Percentiles rank a stretch among this genome's conserved stretches.
phyloP scores from a whole-genome alignment of 805 yeast species.

The Yamadazyma ubonensis region DNA sequence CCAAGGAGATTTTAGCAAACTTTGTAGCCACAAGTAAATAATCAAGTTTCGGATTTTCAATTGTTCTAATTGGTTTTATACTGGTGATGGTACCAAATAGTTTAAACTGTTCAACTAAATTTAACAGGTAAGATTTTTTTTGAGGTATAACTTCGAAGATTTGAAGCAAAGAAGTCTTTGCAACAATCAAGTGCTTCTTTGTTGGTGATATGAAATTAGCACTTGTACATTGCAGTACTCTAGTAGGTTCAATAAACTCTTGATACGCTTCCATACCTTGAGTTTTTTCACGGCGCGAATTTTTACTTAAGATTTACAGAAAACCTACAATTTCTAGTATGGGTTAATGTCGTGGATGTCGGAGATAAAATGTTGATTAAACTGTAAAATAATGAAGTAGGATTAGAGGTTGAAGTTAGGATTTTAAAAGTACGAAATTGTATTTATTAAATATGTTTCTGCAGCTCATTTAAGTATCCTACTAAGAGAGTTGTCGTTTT shows the following conservation, averaged over 20 bases:
- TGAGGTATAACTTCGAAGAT: conserved; percentile 45
- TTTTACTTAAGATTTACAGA: no score
- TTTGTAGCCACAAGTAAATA: conserved; percentile 65
- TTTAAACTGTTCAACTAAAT: conserved; percentile 58
- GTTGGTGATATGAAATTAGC: conserved; percentile 49
- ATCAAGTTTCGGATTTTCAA: conserved; percentile 50
- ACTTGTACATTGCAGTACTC: conserved; percentile 59
- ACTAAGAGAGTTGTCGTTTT: no score
- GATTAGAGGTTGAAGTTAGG: no score
- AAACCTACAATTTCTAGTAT: neutral
- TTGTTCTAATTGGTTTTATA: conserved; percentile 49
- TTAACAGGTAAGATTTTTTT: conserved; percentile 27
- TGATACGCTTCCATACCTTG: conserved; percentile 87
- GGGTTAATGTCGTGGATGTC: conserved; percentile 3
- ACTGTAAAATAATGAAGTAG: no score
- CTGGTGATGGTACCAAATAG: conserved; percentile 70
- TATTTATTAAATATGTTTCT: no score
- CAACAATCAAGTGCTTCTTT: conserved; percentile 59
- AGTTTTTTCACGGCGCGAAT: no score
- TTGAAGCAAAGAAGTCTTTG: conserved; percentile 69
- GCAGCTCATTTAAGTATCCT: no score
- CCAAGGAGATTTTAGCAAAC: conserved; percentile 72
- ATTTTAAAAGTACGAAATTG: no score
- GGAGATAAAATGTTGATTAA: conserved; percentile 1
- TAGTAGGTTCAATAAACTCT: conserved; percentile 73